Percentiles rank a stretch among this genome's conserved stretches.
Evolutionary conservation across 2,329 filamentous ascomycete genomes (phyloP).

Genomic region (Cladophialophora chaetospira): DNA sequence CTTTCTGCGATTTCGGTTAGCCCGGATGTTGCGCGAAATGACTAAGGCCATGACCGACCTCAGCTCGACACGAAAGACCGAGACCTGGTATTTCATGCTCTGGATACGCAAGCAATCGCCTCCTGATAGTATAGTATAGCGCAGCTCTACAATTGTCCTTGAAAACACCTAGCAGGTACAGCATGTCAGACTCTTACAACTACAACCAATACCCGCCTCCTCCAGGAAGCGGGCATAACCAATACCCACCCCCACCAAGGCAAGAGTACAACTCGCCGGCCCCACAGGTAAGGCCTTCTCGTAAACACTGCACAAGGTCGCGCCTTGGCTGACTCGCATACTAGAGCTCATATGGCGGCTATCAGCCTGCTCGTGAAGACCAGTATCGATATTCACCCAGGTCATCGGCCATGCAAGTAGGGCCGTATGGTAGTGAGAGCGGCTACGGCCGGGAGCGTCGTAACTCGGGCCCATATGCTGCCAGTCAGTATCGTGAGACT

Average conservation of each 20-base stretch:
- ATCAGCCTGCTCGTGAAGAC: constrained; percentile 30
- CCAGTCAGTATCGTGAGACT: constrained; percentile 20
- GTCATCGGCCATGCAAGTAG: constrained; percentile 28
- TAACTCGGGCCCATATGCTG: constrained; percentile 26
- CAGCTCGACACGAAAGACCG: neutral
- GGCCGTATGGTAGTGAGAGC: constrained; percentile 23
- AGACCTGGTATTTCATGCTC: neutral
- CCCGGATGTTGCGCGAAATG: constrained; percentile 12
- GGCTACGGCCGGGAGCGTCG: constrained; percentile 25
- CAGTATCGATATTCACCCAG: constrained; percentile 27
- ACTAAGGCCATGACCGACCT: constrained; percentile 8
- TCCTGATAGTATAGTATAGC: too few relatives aligned
- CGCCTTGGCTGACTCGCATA: constrained; percentile 3
- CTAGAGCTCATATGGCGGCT: constrained; percentile 18
- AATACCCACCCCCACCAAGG: constrained; percentile 20
- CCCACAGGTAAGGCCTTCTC: constrained; percentile 14
- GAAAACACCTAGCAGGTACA: neutral
- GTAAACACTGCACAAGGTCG: neutral
- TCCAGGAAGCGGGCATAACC: constrained; percentile 13
- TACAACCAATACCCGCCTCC: constrained; percentile 21
- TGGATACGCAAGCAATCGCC: too few relatives aligned
- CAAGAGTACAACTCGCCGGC: constrained; percentile 16
- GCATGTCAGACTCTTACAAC: constrained; percentile 27
- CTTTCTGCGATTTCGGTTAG: neutral
- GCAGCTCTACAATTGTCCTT: neutral